Evolutionary conservation across 1,139 yeast genomes (phyloP).

Genomic region (Scheffersomyces titani): DNA sequence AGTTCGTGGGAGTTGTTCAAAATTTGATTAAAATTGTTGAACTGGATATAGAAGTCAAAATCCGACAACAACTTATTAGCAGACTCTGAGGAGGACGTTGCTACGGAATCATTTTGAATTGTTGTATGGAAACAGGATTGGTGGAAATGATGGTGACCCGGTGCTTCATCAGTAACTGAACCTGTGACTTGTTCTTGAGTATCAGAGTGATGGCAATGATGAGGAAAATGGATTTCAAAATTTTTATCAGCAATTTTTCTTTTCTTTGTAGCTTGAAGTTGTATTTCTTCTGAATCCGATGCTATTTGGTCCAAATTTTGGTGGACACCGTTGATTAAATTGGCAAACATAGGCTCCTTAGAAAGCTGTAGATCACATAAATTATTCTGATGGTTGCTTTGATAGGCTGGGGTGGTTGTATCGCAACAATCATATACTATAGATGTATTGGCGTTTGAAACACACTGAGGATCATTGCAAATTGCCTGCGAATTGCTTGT

Average conservation of each 20-base stretch:
- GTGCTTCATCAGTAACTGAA: background rate
- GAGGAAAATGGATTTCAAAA: conserved; percentile 37
- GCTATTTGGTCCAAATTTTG: conserved; percentile 15
- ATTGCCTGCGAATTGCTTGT: conserved; percentile 7
- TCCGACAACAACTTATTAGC: conserved; percentile 29
- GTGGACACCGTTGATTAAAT: conserved; percentile 37
- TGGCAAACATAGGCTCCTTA: conserved; percentile 33
- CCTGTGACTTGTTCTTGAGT: background rate
- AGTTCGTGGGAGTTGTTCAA: conserved; percentile 6
- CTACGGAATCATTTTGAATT: conserved; percentile 28
- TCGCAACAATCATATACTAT: conserved; percentile 9
- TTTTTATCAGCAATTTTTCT: conserved; percentile 13
- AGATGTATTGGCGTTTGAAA: conserved; percentile 8
- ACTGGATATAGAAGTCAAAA: conserved; percentile 45
- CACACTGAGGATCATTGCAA: conserved; percentile 21
- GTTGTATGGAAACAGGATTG: conserved; percentile 51
- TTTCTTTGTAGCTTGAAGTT: conserved; percentile 7
- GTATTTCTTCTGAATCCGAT: background rate
- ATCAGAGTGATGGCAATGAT: conserved; percentile 32
- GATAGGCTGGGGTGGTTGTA: background rate
- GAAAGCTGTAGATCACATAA: conserved; percentile 29
- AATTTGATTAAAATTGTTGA: conserved; percentile 35
- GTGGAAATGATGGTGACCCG: conserved; percentile 30
- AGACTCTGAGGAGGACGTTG: conserved; percentile 2
- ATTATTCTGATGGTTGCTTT: conserved; percentile 23